These are phyloP conservation scores for Ceratobasidium sp. DNA, from an alignment of 1,284 basidiomycete species.

Conservation along the genomic window DNA sequence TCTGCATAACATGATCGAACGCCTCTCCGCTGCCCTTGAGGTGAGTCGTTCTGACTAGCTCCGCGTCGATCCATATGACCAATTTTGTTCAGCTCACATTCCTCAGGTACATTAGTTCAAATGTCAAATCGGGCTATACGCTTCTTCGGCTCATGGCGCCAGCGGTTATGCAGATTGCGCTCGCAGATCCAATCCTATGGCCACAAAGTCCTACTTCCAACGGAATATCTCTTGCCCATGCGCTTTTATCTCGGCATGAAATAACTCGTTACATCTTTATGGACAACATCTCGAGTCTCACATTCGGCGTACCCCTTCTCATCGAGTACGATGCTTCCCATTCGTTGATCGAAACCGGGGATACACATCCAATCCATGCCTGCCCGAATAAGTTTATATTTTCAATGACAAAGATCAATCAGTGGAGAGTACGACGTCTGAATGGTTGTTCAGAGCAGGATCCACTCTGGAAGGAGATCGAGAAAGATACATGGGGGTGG, in stretches of 20 bases:
- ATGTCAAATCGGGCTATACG: neutral
- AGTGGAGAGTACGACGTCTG: neutral
- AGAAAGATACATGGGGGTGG: slow-evolving; percentile 2
- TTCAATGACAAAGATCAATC: slow-evolving; percentile 20
- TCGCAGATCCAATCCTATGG: slow-evolving; percentile 14
- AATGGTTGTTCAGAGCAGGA: neutral
- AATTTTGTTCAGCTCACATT: neutral
- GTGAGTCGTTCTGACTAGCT: neutral
- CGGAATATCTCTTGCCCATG: slow-evolving; percentile 23
- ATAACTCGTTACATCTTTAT: slow-evolving; percentile 19
- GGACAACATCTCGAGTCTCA: slow-evolving; percentile 1
- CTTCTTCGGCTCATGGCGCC: neutral
- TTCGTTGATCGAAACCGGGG: slow-evolving; percentile 22
- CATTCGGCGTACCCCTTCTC: slow-evolving; percentile 11
- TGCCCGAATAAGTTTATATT: neutral
- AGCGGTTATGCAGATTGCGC: neutral
- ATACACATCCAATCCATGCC: neutral
- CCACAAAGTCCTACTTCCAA: neutral
- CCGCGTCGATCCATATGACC: neutral
- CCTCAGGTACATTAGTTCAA: neutral
- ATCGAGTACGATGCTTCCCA: too few species aligned
- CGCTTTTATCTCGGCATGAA: neutral
- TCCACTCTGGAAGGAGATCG: neutral
- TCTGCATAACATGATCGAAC: neutral
- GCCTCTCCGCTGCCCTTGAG: neutral